Conservation (phyloP, 2,329 filamentous ascomycete species). For the Massarina eburnea region DNA sequence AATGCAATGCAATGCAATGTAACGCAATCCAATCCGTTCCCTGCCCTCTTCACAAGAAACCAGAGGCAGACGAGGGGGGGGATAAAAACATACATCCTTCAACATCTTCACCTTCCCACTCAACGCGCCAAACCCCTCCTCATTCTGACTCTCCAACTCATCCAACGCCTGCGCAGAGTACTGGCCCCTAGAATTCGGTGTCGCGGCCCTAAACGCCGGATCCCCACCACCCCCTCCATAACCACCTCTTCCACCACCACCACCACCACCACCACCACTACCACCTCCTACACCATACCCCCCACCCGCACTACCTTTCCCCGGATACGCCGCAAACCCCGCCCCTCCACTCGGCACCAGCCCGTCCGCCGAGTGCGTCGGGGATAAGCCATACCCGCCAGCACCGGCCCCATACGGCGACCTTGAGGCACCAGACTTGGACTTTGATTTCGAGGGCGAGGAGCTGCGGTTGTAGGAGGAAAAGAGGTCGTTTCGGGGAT, state of each 20-base stretch:
- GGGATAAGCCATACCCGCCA: slow-evolving; percentile 27
- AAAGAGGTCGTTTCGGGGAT: slow-evolving; percentile 44
- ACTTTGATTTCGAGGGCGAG: slow-evolving; percentile 41
- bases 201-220: slow-evolving; percentile 42
- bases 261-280: slow-evolving; percentile 3
- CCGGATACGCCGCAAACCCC: slow-evolving; percentile 41
- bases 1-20: neutral
- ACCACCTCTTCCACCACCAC: slow-evolving; percentile 7
- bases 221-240: slow-evolving; percentile 8
- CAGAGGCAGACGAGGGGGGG: neutral
- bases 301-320: slow-evolving; percentile 25
- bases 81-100: slow-evolving; percentile 70
- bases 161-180: slow-evolving; percentile 90
- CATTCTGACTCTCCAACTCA: slow-evolving; percentile 95
- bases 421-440: slow-evolving; percentile 13
- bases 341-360: slow-evolving; percentile 9
- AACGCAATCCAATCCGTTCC: slow-evolving; percentile 2
- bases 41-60: slow-evolving; percentile 1
- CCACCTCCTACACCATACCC: slow-evolving; percentile 35
- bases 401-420: slow-evolving; percentile 21
- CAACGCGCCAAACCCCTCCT: slow-evolving; percentile 85
- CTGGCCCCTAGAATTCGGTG: slow-evolving; percentile 68
- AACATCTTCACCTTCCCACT: slow-evolving; percentile 84
- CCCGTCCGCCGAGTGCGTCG: slow-evolving; percentile 10
- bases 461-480: slow-evolving; percentile 40